These are phyloP conservation scores for Chaetomium strumarium DNA, from an alignment of 2,329 filamentous ascomycete genomes.

Conservation along the genomic window DNA sequence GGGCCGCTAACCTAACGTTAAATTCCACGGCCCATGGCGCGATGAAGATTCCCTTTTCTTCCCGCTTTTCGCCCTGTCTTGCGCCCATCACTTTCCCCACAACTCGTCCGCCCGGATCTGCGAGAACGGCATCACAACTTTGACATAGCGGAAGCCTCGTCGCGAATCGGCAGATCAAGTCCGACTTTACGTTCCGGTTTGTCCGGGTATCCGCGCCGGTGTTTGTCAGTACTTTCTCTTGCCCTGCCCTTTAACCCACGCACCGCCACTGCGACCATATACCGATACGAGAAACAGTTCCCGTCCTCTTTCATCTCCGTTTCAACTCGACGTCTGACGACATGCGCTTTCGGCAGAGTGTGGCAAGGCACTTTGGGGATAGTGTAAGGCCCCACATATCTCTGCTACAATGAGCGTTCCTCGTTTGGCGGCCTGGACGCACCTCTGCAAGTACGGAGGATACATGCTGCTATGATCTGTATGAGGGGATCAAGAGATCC, in stretches of 20 bases:
- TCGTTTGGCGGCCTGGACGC: background rate
- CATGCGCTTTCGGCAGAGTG: slow-evolving; percentile 24
- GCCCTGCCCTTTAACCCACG: background rate
- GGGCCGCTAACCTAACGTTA: background rate
- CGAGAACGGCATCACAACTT: background rate
- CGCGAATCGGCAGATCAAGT: background rate
- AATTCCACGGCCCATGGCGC: background rate
- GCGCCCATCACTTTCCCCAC: background rate
- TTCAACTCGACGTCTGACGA: background rate
- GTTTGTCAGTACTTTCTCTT: background rate
- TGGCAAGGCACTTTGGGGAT: slow-evolving; percentile 24
- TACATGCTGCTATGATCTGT: background rate
- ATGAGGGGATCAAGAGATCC: too few species aligned
- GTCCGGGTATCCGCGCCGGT: background rate
- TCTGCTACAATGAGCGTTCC: background rate
- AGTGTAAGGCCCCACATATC: slow-evolving; percentile 17
- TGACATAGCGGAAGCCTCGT: background rate
- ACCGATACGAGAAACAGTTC: background rate
- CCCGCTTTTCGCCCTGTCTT: background rate
- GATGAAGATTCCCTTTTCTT: background rate
- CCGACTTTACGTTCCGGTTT: background rate
- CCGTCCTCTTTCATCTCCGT: background rate
- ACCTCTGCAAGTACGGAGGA: background rate
- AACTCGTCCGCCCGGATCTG: background rate
- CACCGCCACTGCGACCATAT: background rate